These are phyloP conservation scores for Microascus cirrosus DNA, from an alignment of 2,329 filamentous ascomycete species.

Conservation along the genomic window DNA sequence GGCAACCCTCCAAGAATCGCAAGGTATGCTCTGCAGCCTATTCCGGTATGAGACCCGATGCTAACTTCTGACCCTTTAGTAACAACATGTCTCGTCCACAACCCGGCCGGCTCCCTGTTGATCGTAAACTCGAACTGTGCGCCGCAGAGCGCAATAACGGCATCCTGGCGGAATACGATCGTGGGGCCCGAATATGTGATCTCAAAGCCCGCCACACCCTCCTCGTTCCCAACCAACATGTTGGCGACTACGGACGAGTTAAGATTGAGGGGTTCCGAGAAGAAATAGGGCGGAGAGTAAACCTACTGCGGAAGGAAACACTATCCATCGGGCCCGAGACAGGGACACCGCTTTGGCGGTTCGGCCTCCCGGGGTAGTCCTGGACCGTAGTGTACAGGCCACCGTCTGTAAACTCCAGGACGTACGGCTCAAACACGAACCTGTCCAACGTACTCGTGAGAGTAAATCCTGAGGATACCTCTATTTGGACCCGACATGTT, in stretches of 20 bases:
- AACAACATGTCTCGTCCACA: conserved; percentile 44
- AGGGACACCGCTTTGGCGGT: conserved; percentile 45
- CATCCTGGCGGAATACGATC: conserved; percentile 39
- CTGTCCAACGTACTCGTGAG: conserved; percentile 40
- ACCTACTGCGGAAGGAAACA: conserved; percentile 32
- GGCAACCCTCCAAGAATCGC: conserved; percentile 31
- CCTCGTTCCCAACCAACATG: conserved; percentile 43
- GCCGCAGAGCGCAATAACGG: conserved; percentile 45
- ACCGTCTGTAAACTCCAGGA: conserved; percentile 42
- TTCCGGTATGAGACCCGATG: conserved; percentile 29
- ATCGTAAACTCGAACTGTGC: conserved; percentile 38
- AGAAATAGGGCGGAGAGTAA: neutral
- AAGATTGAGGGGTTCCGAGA: neutral
- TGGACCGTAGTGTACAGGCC: conserved; percentile 48
- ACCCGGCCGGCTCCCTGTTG: conserved; percentile 33
- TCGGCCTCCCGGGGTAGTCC: conserved; percentile 45
- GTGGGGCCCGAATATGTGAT: conserved; percentile 50
- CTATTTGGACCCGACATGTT: conserved; percentile 6
- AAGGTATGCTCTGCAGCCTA: conserved; percentile 46
- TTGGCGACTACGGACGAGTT: conserved; percentile 33
- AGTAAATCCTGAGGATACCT: conserved; percentile 37
- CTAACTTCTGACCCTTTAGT: conserved; percentile 40
- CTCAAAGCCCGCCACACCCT: conserved; percentile 41
- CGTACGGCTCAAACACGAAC: conserved; percentile 18
- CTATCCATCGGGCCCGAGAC: conserved; percentile 52